phyloP scores from a whole-genome alignment of 108 stramenopile genomes.

The Mayamaea pseudoterrestris region DNA sequence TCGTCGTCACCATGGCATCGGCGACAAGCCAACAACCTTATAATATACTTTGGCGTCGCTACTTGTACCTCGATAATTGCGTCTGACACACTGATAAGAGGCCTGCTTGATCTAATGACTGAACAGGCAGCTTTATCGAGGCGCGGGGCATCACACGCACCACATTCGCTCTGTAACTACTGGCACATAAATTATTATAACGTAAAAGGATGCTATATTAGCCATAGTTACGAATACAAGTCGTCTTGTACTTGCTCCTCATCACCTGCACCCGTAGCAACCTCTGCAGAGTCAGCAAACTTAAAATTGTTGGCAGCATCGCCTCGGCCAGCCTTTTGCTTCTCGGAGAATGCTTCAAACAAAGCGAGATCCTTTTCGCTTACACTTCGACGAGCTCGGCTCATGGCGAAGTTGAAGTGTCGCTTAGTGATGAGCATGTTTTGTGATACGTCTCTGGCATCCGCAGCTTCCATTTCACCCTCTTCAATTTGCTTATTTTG shows the following conservation, averaged over 20 bases:
- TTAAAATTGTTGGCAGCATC: slow-evolving; percentile 81
- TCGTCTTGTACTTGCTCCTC: slow-evolving; percentile 6
- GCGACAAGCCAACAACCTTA: too few species aligned
- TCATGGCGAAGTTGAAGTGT: slow-evolving; percentile 94
- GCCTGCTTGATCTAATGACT: too few species aligned
- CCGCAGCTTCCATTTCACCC: slow-evolving; percentile 45
- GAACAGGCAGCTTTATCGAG: too few species aligned
- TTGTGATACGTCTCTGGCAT: slow-evolving; percentile 16
- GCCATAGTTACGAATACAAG: slow-evolving; percentile 8
- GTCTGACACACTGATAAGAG: too few species aligned
- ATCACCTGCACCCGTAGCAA: not conserved
- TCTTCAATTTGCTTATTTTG: slow-evolving; percentile 28
- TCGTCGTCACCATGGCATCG: too few species aligned
- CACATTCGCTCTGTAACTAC: too few species aligned
- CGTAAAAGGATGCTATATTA: too few species aligned
- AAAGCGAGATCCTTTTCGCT: slow-evolving; percentile 87
- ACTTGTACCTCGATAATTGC: too few species aligned
- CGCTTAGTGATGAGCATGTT: slow-evolving; percentile 59
- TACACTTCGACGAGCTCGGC: slow-evolving; percentile 78
- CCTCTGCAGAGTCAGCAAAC: slow-evolving; percentile 26
- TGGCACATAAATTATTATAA: too few species aligned
- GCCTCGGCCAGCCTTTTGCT: slow-evolving; percentile 81
- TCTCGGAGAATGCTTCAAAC: slow-evolving; percentile 85
- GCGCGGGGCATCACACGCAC: too few species aligned
- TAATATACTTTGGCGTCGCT: too few species aligned